Conservation (phyloP, 129 eudicot genomes). For the Centrapalus pauciflorus region DNA sequence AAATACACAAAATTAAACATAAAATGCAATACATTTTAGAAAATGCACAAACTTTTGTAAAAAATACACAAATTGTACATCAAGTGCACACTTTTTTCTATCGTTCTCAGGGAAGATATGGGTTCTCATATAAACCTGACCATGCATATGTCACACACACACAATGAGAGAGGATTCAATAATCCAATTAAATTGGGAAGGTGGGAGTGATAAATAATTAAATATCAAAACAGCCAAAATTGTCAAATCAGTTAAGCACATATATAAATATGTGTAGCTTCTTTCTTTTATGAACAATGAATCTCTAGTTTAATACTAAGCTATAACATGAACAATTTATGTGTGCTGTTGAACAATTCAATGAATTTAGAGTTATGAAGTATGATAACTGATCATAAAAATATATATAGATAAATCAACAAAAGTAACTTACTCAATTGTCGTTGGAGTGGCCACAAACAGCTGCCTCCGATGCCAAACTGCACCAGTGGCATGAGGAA, state of each 20-base stretch:
- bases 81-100: too few species aligned
- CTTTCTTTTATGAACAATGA: background rate
- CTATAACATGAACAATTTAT: background rate
- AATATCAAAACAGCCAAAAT: background rate
- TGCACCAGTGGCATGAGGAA: constrained; percentile 96
- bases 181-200: background rate
- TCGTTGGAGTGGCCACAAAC: constrained; percentile 97
- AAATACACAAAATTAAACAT: too few species aligned
- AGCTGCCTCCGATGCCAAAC: constrained; percentile 98
- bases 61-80: too few species aligned
- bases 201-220: background rate
- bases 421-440: constrained; percentile 57
- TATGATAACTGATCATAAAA: background rate
- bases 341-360: background rate
- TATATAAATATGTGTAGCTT: too few species aligned
- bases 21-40: too few species aligned
- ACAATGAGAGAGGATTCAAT: background rate
- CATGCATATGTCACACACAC: too few species aligned
- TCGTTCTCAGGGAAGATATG: too few species aligned
- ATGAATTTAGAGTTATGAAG: background rate
- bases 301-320: background rate
- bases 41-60: too few species aligned
- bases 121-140: too few species aligned
- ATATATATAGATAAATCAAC: background rate
- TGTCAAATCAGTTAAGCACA: too few species aligned